phyloP scores from a whole-genome alignment of 345 rosid genomes.

The Erucastrum elatum region DNA sequence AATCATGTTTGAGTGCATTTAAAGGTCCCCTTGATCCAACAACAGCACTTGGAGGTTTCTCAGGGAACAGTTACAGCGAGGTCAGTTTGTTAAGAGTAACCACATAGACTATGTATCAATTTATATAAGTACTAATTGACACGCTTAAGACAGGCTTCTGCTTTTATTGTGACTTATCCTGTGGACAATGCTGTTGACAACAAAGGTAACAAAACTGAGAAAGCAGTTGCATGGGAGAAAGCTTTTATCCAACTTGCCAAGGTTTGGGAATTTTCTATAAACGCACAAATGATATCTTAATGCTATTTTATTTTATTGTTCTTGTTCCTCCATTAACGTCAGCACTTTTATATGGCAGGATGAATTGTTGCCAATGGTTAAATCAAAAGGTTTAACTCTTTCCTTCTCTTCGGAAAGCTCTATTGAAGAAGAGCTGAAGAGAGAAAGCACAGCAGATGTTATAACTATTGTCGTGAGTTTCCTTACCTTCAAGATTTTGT shows the following conservation, averaged over 20 bases:
- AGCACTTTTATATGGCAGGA: slow-evolving; percentile 47
- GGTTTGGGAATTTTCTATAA: slow-evolving; percentile 46
- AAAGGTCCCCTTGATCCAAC: slow-evolving; percentile 97
- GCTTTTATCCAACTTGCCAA: slow-evolving; percentile 80
- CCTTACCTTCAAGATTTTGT: not conserved
- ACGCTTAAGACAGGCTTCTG: slow-evolving; percentile 76
- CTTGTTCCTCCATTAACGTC: not conserved
- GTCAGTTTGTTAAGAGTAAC: slow-evolving; percentile 39
- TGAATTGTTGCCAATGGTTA: slow-evolving; percentile 77
- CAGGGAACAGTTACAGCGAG: slow-evolving; percentile 83
- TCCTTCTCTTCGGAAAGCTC: slow-evolving; percentile 96
- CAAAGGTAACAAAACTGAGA: slow-evolving; percentile 65
- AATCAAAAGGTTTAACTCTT: slow-evolving; percentile 69
- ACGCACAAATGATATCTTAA: not conserved
- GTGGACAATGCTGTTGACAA: slow-evolving; percentile 72
- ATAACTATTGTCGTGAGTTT: slow-evolving; percentile 72
- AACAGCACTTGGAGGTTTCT: slow-evolving; percentile 91
- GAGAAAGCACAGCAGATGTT: slow-evolving; percentile 96
- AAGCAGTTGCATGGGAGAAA: slow-evolving; percentile 95
- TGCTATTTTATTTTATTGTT: not conserved
- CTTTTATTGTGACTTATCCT: slow-evolving; percentile 91
- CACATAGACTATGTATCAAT: not conserved
- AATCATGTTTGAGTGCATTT: slow-evolving; percentile 86
- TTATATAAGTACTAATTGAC: slow-evolving; percentile 23
- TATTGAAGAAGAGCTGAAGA: slow-evolving; percentile 90